Base-by-base conservation (phyloP, 2,329 filamentous ascomycete species). In the Rhynchosporium secalis region DNA sequence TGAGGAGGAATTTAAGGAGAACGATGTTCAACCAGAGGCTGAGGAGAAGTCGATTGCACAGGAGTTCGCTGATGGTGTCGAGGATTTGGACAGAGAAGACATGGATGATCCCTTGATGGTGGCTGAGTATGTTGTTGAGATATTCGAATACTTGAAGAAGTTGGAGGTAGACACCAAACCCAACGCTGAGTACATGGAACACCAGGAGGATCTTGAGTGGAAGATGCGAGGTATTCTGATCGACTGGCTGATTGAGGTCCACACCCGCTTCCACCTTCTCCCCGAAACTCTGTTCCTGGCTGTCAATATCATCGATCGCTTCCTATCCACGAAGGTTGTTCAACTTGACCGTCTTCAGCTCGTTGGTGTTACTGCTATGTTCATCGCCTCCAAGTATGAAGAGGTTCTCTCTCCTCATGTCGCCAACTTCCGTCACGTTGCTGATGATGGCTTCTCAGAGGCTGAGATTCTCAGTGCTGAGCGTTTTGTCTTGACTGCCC, bases 371-470 rank as follows among this genome's bases (percentile, higher is more conserved):
- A 96, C 95, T 29, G 95, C 94, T 76, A 98, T 99, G 95, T 98
- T 98, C 81, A 96, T 98, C 73, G 95, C 95, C 12, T 96, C 94
- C 73, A 99, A 99, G 80, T 99, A 98, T 75, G 94, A 99, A 78
- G 95, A 99, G 76, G 93, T 99, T 56, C 85, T 99, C 56, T 98
- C 95, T 10, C 95, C 95, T 51, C 94, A 98, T 71, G 93, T 99
- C 45, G 89, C 90, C 76, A 97, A 97, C 83, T 99, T 99, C 82
- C 91, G 91, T 71, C 92, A 96, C 72, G 93, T 99, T 71, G 92
- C 95, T 73, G 95, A 99, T 73, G 92, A 98, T 76, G 95, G 94
- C 61, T 99, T 98, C 78, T 90, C 87, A 4, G 94, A 97, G 76
- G 87, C 91, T 51, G 95, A 99, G 79, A 98, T 99, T 69, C 83